phyloP scores from a whole-genome alignment of 1,284 basidiomycete genomes.

The Malassezia obtusa region DNA sequence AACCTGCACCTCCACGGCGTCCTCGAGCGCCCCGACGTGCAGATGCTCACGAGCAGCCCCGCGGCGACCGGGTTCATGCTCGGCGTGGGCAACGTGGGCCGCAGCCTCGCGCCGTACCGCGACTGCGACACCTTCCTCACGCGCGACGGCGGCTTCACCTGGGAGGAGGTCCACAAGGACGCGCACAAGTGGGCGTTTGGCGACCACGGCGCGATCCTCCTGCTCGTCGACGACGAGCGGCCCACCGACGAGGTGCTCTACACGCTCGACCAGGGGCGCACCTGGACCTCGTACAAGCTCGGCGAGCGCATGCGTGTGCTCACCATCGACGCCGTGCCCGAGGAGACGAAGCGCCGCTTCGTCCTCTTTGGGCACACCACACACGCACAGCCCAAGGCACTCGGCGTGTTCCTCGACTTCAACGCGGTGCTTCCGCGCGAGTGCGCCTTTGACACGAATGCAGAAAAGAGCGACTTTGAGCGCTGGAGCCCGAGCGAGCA shows the following conservation, averaged over 20 bases:
- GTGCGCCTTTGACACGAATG: constrained; percentile 30
- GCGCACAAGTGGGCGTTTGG: constrained; percentile 97
- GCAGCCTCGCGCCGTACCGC: constrained; percentile 65
- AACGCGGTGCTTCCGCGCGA: constrained; percentile 54
- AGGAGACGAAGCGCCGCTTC: constrained; percentile 82
- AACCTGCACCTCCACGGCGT: constrained; percentile 86
- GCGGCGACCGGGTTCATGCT: constrained; percentile 85
- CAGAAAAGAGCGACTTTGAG: constrained; percentile 42
- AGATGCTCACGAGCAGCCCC: constrained; percentile 83
- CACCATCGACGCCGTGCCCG: constrained; percentile 75
- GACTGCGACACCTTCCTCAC: constrained; percentile 92
- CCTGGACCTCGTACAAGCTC: constrained; percentile 81
- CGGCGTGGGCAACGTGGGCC: constrained; percentile 94
- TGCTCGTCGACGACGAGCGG: constrained; percentile 90
- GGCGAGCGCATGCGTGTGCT: constrained; percentile 66
- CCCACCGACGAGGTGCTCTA: constrained; percentile 80
- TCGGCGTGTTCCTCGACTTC: constrained; percentile 83
- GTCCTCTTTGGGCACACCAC: constrained; percentile 67
- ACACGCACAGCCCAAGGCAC: constrained; percentile 52
- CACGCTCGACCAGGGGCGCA: constrained; percentile 74
- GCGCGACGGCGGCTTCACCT: constrained; percentile 90
- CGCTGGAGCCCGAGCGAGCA: constrained; percentile 44
- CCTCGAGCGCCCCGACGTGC: constrained; percentile 79
- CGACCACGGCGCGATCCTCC: constrained; percentile 83
- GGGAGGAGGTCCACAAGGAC: constrained; percentile 97